These are phyloP conservation scores for Aspergillus latus DNA, from an alignment of 2,329 filamentous ascomycete species.

Conservation along the genomic window DNA sequence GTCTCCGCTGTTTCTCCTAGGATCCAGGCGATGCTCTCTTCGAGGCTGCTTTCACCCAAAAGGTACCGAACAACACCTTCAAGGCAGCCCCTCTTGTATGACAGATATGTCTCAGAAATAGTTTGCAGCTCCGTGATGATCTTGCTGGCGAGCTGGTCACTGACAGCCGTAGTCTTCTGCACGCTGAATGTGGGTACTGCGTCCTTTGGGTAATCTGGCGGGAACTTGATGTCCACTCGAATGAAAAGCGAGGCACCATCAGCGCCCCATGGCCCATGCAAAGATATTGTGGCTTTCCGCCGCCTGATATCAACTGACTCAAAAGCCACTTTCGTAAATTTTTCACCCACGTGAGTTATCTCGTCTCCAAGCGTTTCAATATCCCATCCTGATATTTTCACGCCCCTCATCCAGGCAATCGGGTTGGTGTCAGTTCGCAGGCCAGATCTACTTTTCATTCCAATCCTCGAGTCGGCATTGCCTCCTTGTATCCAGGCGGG, in stretches of 20 bases:
- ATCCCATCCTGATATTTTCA: constrained; percentile 58
- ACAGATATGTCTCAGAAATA: constrained; percentile 57
- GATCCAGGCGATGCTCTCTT: constrained; percentile 56
- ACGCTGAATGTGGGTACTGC: constrained; percentile 54
- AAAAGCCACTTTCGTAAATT: constrained; percentile 61
- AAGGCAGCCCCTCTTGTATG: constrained; percentile 56
- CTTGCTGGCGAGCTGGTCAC: constrained; percentile 50
- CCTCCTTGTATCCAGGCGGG: constrained; percentile 46
- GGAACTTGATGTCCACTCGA: constrained; percentile 59
- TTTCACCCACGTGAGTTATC: constrained; percentile 61
- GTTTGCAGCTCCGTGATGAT: constrained; percentile 53
- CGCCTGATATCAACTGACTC: constrained; percentile 58
- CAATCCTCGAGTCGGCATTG: constrained; percentile 49
- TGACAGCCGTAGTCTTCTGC: constrained; percentile 59
- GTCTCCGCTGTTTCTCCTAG: constrained; percentile 59
- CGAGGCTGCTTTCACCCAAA: constrained; percentile 57
- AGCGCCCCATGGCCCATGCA: constrained; percentile 61
- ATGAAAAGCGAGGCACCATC: constrained; percentile 55
- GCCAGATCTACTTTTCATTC: constrained; percentile 50
- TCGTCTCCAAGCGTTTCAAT: constrained; percentile 60
- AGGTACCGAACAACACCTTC: constrained; percentile 63
- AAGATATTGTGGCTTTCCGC: constrained; percentile 55
- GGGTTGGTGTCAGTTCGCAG: constrained; percentile 55
- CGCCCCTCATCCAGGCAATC: constrained; percentile 65
- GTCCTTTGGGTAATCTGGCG: constrained; percentile 54